Evolutionary conservation across 202 grass and related monocot genomes (phyloP).

Genomic region (Carex sylvatica): DNA sequence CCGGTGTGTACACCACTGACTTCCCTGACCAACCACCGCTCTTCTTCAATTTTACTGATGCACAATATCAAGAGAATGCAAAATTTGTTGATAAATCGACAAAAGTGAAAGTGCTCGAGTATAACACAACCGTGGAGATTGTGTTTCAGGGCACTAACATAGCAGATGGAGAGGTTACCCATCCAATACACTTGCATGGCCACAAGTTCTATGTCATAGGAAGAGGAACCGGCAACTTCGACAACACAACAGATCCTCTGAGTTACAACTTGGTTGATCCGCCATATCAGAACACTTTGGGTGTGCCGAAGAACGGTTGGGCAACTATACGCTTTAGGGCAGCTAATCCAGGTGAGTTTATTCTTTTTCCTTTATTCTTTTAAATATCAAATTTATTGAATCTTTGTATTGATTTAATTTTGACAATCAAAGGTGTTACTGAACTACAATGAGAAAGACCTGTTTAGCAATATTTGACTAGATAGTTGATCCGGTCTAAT

Average conservation of each 20-base stretch:
- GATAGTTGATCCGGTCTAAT: no score
- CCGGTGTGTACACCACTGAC: constrained; percentile 25
- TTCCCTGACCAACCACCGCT: constrained; percentile 43
- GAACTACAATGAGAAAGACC: no score
- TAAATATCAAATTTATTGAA: background rate
- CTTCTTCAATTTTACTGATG: constrained; percentile 42
- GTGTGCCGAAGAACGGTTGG: constrained; percentile 51
- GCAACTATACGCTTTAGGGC: constrained; percentile 52
- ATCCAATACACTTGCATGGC: constrained; percentile 72
- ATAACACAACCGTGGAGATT: constrained; percentile 50
- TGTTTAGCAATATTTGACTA: no score
- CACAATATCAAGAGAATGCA: background rate
- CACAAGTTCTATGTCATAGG: constrained; percentile 54
- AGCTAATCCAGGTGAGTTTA: constrained; percentile 46
- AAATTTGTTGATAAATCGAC: constrained; percentile 16
- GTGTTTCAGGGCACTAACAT: constrained; percentile 50
- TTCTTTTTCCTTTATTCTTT: background rate
- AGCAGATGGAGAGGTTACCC: constrained; percentile 35
- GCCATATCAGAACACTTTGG: constrained; percentile 39
- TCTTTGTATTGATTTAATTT: background rate
- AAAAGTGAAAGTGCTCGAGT: constrained; percentile 50
- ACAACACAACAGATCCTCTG: constrained; percentile 25
- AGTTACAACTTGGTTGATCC: constrained; percentile 47
- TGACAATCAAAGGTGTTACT: no score
- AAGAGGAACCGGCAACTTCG: constrained; percentile 36